Evolutionary conservation across 1,139 yeast species (phyloP), one percentile per base, ranked within the genome.

Genomic region (Taiozyma sp.): DNA sequence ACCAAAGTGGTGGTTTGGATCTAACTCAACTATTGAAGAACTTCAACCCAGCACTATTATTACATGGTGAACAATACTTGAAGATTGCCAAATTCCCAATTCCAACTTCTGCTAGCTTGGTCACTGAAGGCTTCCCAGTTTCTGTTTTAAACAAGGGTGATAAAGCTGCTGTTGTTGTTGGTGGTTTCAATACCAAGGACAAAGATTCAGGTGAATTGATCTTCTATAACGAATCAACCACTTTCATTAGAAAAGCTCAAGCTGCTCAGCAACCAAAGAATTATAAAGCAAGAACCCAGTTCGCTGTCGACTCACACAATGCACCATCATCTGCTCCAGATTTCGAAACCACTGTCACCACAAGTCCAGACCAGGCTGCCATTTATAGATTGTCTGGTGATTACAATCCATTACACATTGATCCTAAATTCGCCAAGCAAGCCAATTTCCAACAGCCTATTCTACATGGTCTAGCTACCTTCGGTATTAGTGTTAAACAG

Each of bases 11-110:
- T 49, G 77, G 76, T 54, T 68, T 78, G 52, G 76, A 83, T 42
- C 79, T 82, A 66, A 73, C 78, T 55, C 74, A 74, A 54, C 71
- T 84, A 51, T 83, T 89, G 63, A 87, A 84, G 58, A 84, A 89
- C 72, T 92, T 89, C 77, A 89, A 89, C 73, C 96, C 96, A 60
- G 81, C 87, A 83, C 78, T 85, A 72, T 78, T 93, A 66, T 78
- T 93, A 63, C 98, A 93, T 68, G 99, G 99, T 57, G 99, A 93
- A 72, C 98, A 93, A 69, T 93, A 87, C 70, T 76, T 92, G 62
- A 92, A 84, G 71, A 72, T 93, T 58, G 79, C 79, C 61, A 82
- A 86, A 69, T 84, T 80, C 77, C 96, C 96, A 57, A 76, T 93
- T 53, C 96, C 97, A 58, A 81, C 87, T 6, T 82, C 79, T 53